Evolutionary conservation across 805 yeast genomes (phyloP), one percentile per base, ranked within the genome.

Genomic region (Candida silvatica): DNA sequence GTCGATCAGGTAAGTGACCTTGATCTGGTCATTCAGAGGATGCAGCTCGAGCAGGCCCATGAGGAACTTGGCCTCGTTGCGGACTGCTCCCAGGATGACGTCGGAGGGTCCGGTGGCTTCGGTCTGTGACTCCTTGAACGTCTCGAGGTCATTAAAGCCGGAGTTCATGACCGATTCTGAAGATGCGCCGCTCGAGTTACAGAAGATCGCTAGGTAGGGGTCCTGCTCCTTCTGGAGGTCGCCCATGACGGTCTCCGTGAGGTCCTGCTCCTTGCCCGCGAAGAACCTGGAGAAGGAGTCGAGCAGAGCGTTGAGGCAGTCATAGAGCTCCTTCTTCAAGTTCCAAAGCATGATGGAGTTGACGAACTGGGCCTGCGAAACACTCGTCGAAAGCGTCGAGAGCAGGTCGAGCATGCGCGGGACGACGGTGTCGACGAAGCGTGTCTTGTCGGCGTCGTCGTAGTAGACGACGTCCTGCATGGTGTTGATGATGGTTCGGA

Each of bases 401-500:
- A 54, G 34, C 4, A 63, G 32, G 16, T 52, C 51, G n/a, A 47
- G 36, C 0, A 57, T 37, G 14, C 45, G 40, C 3, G 58, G 56
- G 8, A 59, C 35, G 4, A 46, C 44, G 9, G 44, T 40, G n/a
- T 52, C 38, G 3, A 67, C 67, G 27, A 64, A 55, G 4, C 44
- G 42, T 24, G 54, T 54, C 38, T 78, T 62, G 3, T 48, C 47
- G 12, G 29, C 15, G 41, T 56, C 58, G 8, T 54, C 61, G 20
- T 61, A 54, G 0, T 71, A 66, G 37, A 69, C 76, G 0, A 74
- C 69, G 39, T 68, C 63, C 38, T 69, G 67, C 35, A 81, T 61
- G 34, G 73, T 77, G 16, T 59, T 54, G 25, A 78, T 48, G 17
- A 80, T 69, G 2, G 73, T 62, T 32, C 67, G 66, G 46, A 80